Percentiles rank a stretch among this genome's conserved stretches.
Evolutionary conservation across 208 protist genomes (phyloP).

Genomic region (Balamuthia mandrillaris): DNA sequence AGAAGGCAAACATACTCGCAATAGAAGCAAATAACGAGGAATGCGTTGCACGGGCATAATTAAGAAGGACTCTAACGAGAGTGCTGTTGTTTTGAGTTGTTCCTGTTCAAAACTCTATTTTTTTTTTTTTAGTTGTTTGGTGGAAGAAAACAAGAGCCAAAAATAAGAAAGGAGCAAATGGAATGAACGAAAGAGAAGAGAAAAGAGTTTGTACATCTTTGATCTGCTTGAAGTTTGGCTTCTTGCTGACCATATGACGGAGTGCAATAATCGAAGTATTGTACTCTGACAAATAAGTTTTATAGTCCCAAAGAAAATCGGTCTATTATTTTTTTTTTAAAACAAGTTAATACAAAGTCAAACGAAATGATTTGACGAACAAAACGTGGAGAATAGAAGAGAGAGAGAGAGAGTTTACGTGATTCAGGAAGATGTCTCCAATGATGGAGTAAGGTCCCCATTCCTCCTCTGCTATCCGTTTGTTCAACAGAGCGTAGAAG

Average conservation of each 20-base stretch:
- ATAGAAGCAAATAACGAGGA: too few relatives aligned
- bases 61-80: slow-evolving; percentile 16
- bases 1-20: too few relatives aligned
- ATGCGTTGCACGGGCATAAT: slow-evolving; percentile 25
- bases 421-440: slow-evolving; percentile 9
- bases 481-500: slow-evolving; percentile 13
- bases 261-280: slow-evolving; percentile 12
- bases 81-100: slow-evolving; percentile 25
- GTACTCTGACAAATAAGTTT: neutral
- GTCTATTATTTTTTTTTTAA: too few relatives aligned
- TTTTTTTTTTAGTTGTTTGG: too few relatives aligned
- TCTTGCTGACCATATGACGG: slow-evolving; percentile 13
- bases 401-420: too few relatives aligned
- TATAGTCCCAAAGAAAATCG: neutral
- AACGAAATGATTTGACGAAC: too few relatives aligned
- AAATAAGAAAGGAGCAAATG: too few relatives aligned
- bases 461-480: neutral
- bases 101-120: slow-evolving; percentile 2
- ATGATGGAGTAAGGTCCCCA: slow-evolving; percentile 15
- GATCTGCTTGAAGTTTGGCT: slow-evolving; percentile 26
- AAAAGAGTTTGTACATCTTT: neutral
- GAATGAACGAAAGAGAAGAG: neutral
- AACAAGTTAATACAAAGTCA: too few relatives aligned
- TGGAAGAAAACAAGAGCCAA: too few relatives aligned
- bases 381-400: too few relatives aligned